Base-by-base conservation (phyloP, 2,329 filamentous ascomycete species). In the Cercospora janseana region DNA sequence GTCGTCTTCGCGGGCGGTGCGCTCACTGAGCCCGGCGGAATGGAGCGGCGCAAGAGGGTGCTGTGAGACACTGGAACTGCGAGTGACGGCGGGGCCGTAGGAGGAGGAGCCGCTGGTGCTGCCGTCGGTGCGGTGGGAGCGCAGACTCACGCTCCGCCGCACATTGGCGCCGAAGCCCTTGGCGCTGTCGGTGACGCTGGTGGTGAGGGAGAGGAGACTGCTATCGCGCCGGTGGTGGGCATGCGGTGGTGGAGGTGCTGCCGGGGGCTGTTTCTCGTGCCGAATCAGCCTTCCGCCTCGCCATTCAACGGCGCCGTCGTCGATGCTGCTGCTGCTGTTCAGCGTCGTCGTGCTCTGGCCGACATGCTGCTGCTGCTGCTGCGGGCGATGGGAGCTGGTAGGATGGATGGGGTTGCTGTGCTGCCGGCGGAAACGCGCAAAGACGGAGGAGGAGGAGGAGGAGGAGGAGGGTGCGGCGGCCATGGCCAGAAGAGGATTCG, bases 111-210 rank as follows among this genome's bases (percentile, higher is more conserved):
- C 55, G 24, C 62, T 56, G 60, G 64, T 59, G 66, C 54, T 58
- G 29, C 40, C 37, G 23, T 55, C 60, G 20, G 60, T 61, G 13
- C 59, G 52, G 50, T 60, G 70, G 43, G 68, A 70, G 52, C 70
- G 68, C 31, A 73, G 61, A 23, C 68, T 72, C 49, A 69, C 65
- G 51, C 66, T 66, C 18, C 70, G 61, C 24, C 68, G 68, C 59
- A 74, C 57, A 53, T 61, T 65, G 48, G 66, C 59, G 57, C 69
- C 65, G 50, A 70, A 58, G 49, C 71, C 70, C 18, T 55, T 57
- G 18, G 67, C 64, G 45, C 70, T 64, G 52, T 70, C 70, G 29
- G 54, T 57, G 28, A 66, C 63, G 29, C 69, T 64, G 6, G 50
- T 58, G 9, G 62, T 58, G 23, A 67, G 53, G 46, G 56, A 60